Percentiles rank a stretch among this genome's conserved stretches.
phyloP scores from a whole-genome alignment of 2,329 filamentous ascomycete species.

The Ceratocystis colombiana region DNA sequence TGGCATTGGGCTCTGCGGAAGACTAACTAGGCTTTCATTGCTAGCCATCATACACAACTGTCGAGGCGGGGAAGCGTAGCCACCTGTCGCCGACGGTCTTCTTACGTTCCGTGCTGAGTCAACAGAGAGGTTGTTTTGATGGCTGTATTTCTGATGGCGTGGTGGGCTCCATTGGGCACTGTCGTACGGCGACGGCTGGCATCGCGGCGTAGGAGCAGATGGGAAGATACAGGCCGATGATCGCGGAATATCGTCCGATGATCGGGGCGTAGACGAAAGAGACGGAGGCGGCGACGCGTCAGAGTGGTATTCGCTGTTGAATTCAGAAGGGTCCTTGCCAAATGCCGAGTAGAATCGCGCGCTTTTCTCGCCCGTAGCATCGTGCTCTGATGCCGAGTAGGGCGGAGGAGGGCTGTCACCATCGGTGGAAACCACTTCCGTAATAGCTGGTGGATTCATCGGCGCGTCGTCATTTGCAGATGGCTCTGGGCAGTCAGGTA shows the following conservation, averaged over 20 bases:
- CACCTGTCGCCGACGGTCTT: not conserved
- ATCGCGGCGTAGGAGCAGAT: not conserved
- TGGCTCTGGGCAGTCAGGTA: constrained; percentile 20
- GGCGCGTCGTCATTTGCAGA: not conserved
- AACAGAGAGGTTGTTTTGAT: not conserved
- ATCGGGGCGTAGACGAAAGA: constrained; percentile 17
- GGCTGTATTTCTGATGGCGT: not conserved
- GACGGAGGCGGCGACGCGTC: constrained; percentile 7
- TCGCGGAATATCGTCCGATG: constrained; percentile 17
- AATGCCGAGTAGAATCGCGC: constrained; percentile 11
- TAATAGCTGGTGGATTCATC: not conserved
- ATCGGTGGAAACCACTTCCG: not conserved
- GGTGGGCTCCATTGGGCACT: not conserved
- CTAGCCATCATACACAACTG: not conserved
- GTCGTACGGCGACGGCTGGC: constrained; percentile 20
- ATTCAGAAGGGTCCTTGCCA: constrained; percentile 9
- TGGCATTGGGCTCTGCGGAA: constrained; percentile 44
- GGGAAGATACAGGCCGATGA: constrained; percentile 19
- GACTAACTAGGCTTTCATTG: constrained; percentile 35
- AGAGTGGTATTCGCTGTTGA: constrained; percentile 6
- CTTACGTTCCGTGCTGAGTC: not conserved
- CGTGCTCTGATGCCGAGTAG: constrained; percentile 2
- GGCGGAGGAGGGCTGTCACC: not conserved
- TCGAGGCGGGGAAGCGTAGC: not conserved
- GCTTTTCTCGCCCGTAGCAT: constrained; percentile 4